These are phyloP conservation scores for Termitomyces sp. DNA, from an alignment of 768 basidiomycete species.

Conservation along the genomic window DNA sequence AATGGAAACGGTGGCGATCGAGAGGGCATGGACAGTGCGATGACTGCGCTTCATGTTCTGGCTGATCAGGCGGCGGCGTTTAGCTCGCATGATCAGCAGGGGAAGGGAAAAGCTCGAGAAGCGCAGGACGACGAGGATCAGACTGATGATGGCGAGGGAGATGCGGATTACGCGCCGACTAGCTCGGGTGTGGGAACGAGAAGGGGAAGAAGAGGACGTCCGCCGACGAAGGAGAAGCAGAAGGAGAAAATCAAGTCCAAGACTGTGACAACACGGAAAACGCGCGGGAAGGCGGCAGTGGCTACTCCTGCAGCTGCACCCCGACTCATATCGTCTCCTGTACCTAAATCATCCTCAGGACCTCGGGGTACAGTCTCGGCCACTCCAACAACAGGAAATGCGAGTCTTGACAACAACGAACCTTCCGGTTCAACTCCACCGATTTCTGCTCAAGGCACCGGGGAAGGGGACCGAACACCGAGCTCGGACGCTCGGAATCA, in stretches of 20 bases:
- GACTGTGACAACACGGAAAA: slow-evolving; percentile 13
- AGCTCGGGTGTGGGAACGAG: background rate
- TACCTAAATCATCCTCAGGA: background rate
- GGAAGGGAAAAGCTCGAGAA: slow-evolving; percentile 15
- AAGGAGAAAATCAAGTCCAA: background rate
- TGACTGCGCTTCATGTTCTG: slow-evolving; percentile 65
- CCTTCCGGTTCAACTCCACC: background rate
- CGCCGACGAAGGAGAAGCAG: slow-evolving; percentile 15
- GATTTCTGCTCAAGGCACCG: background rate
- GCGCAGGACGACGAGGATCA: slow-evolving; percentile 9
- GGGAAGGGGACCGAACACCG: background rate
- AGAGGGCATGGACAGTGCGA: slow-evolving; percentile 26
- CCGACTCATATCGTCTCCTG: slow-evolving; percentile 24
- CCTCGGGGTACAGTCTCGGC: background rate
- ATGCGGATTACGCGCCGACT: background rate
- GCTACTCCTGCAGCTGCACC: slow-evolving; percentile 3
- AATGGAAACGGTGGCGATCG: slow-evolving; percentile 7
- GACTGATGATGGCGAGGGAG: background rate
- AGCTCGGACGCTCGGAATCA: background rate
- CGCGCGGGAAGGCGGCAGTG: slow-evolving; percentile 1
- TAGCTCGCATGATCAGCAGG: slow-evolving; percentile 28
- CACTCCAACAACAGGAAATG: background rate
- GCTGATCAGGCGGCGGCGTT: slow-evolving; percentile 68
- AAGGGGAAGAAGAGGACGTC: slow-evolving; percentile 18
- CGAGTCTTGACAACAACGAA: background rate